Percentiles rank a stretch among this genome's conserved stretches.
Evolutionary conservation across 106 monocot species (phyloP).

Genomic region (Dendrobium chrysotoxum): DNA sequence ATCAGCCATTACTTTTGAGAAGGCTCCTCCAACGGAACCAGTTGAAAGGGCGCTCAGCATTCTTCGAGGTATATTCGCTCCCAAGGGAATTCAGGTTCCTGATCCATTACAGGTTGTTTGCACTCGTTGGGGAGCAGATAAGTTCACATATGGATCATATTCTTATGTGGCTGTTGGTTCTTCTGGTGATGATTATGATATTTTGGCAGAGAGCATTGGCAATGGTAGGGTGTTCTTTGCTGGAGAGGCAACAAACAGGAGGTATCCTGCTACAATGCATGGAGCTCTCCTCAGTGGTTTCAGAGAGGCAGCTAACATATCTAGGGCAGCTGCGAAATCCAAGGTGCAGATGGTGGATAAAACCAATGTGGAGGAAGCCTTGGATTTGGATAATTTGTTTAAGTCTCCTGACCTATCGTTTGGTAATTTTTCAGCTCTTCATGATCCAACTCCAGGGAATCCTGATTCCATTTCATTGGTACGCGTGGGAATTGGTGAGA

Average conservation of each 20-base stretch:
- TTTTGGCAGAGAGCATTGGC: conserved; percentile 74
- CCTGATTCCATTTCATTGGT: conserved; percentile 51
- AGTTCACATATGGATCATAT: conserved; percentile 84
- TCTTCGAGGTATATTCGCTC: conserved; percentile 67
- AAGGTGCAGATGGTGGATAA: not conserved
- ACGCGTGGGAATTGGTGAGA: conserved; percentile 39
- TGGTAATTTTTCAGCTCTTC: conserved; percentile 57
- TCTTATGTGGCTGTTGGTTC: conserved; percentile 86
- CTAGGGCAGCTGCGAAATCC: conserved; percentile 36
- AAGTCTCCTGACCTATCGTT: conserved; percentile 45
- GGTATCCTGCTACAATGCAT: conserved; percentile 97
- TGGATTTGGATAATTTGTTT: conserved; percentile 61
- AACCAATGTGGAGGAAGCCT: conserved; percentile 15
- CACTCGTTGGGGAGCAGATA: conserved; percentile 85
- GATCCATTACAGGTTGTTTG: conserved; percentile 82
- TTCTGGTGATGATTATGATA: conserved; percentile 98
- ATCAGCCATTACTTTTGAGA: conserved; percentile 81
- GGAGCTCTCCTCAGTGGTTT: conserved; percentile 90
- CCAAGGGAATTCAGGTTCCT: conserved; percentile 84
- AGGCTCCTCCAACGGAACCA: conserved; percentile 36
- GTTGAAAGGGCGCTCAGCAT: conserved; percentile 51
- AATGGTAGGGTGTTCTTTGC: conserved; percentile 91
- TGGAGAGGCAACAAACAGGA: conserved; percentile 87
- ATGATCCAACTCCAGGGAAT: conserved; percentile 43
- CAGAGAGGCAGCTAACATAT: conserved; percentile 93